Base-by-base conservation (phyloP, 768 basidiomycete species). In the Kwoniella pini region DNA sequence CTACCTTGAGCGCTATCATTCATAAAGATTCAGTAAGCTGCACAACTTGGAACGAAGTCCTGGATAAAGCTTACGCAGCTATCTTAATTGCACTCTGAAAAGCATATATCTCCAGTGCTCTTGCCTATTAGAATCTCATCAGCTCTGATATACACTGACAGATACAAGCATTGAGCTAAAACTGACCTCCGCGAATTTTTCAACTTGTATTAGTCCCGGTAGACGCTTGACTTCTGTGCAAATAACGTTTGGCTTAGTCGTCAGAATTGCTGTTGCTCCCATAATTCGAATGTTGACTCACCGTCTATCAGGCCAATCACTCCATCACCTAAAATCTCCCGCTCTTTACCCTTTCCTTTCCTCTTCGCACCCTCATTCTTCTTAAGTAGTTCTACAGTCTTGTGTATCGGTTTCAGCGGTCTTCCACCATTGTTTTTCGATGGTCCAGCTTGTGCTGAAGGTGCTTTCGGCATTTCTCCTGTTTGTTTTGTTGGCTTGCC, bases 81-180 rank as follows among this genome's bases (percentile, higher is more conserved):
- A 82, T 82, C 78, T 88, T 86, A 82, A 97, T 95, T 0, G 91
- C 86, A 12, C 81, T 84, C 62, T 94, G 86, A 88, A 99, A 93
- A 0, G 93, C 88, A 46, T 85, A 81, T 60, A 97, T 92, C 79
- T 99, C 95, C 72, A 91, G 91, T 6, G 86, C 84, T 60, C 93
- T 84, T 15, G 90, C 85, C 91, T 96, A 27, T 36, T 10, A 45
- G 21, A 45, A 15, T 22, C 22, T 22, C 17, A 45, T 50, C 26
- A 21, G 40, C 46, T 42, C 44, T 31, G 22, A 9, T 31, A 45
- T 36, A 53, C 0, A 36, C 13, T 33, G 11, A 2, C 36, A 4
- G 22, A 30, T 7, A 52, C 7, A 15, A 36, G 33, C 33, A 7
- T 15, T n/a, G n/a, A n/a, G 33, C 15, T 36, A 46, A n/a, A 4